phyloP scores from a whole-genome alignment of 208 protist species.

The Acanthamoeba castellanii region DNA sequence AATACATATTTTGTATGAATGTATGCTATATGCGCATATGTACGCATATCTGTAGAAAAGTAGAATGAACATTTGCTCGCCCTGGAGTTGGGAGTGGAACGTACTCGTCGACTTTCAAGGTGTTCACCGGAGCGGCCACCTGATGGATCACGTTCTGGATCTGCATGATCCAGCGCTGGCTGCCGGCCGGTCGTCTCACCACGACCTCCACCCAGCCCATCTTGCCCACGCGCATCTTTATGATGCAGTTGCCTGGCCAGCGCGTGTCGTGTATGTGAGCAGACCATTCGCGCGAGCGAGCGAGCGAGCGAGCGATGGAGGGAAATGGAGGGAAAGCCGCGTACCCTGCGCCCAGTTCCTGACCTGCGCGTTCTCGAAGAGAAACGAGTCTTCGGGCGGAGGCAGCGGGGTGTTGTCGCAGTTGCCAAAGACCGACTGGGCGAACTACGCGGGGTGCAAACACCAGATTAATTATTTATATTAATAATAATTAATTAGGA shows the following conservation, averaged over 20 bases:
- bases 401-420: slow-evolving; percentile 35
- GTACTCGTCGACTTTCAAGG: slow-evolving; percentile 7
- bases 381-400: neutral
- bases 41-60: neutral
- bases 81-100: neutral
- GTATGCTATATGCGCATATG: neutral
- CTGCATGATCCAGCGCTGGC: slow-evolving; percentile 64
- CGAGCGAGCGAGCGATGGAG: too few relatives aligned
- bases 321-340: neutral
- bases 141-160: slow-evolving; percentile 68
- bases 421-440: slow-evolving; percentile 62
- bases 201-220: slow-evolving; percentile 66
- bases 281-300: neutral
- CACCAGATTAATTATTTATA: too few relatives aligned
- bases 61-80: too few relatives aligned
- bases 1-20: neutral
- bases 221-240: slow-evolving; percentile 41
- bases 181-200: slow-evolving; percentile 7
- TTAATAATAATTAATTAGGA: too few relatives aligned
- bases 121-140: neutral
- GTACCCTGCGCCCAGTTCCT: slow-evolving; percentile 54
- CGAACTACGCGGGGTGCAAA: neutral
- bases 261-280: neutral
- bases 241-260: slow-evolving; percentile 46
- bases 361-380: slow-evolving; percentile 37